Evolutionary conservation across 2,329 filamentous ascomycete genomes (phyloP).

Genomic region (Aspergillus hiratsukae): DNA sequence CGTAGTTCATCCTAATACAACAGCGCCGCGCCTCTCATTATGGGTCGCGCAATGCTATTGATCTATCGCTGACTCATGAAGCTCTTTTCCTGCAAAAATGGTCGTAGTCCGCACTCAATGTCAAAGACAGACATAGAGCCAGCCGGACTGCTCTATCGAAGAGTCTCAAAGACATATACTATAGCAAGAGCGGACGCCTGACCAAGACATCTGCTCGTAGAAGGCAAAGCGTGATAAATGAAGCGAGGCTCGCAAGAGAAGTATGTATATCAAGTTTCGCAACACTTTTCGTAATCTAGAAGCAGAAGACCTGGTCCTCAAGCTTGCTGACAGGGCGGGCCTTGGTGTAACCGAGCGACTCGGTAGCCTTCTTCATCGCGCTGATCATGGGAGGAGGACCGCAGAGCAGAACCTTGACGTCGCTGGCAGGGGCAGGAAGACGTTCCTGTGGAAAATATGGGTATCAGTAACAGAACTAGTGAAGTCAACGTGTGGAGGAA

Average conservation of each 20-base stretch:
- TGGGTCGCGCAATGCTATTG: not conserved
- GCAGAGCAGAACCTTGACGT: conserved; percentile 92
- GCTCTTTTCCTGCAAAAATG: not conserved
- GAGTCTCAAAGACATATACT: not conserved
- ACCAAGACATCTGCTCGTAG: not conserved
- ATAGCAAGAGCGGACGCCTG: not conserved
- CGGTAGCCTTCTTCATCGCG: conserved; percentile 93
- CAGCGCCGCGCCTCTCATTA: not conserved
- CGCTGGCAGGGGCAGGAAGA: conserved; percentile 74
- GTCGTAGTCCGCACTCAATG: not conserved
- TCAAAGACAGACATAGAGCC: not conserved
- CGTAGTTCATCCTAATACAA: not conserved
- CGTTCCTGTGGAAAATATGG: conserved; percentile 29
- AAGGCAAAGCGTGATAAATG: not conserved
- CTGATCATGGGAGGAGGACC: conserved; percentile 95
- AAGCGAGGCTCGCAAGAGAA: not conserved
- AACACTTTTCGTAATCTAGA: conserved; percentile 49
- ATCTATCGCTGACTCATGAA: conserved; percentile 3
- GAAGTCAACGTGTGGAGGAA: not conserved
- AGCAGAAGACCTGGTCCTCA: conserved; percentile 96
- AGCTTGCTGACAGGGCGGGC: conserved; percentile 94
- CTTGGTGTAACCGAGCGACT: conserved; percentile 85
- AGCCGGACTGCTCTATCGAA: not conserved
- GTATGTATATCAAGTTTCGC: not conserved
- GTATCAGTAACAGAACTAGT: not conserved